Base-by-base conservation (phyloP, 495 filamentous ascomycete genomes). In the Parathielavia hyrcaniae region DNA sequence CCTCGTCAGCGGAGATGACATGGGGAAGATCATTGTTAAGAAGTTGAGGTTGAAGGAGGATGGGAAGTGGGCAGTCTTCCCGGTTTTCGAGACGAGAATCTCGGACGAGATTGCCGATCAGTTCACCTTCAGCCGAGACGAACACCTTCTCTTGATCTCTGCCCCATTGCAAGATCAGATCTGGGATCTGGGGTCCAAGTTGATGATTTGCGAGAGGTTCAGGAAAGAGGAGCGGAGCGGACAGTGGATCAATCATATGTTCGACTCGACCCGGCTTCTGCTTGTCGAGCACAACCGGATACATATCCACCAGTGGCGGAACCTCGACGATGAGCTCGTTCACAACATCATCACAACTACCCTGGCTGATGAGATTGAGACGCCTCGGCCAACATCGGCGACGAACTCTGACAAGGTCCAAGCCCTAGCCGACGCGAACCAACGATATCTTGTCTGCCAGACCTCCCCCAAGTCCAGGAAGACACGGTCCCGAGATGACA, bases 61-160 rank as follows among this genome's bases (percentile, higher is more conserved):
- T 50, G 47, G 47, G 47, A 50, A 50, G n/a, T 50, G 30, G 30
- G 47, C 47, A 36, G 47, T 50, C 5, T 50, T 36, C n/a, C 47
- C 47, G 0, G 47, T 50, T 12, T 36, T 50, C 32, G 47, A 50
- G 12, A 38, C 47, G 19, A 17, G 47, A 20, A 50, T 50, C 47
- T 17, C 30, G 14, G 47, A 50, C n/a, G 47, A 5, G 8, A 11
- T 50, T 36, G 47, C 47, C 30, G 47, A 50, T 10, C 47, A 36
- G n/a, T 36, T 50, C 12, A 4, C 20, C 16, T 50, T 50, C 47
- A 30, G 26, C 6, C 26, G 6, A 30, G 26, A 30, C 2, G 26
- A 30, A 30, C 26, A 30, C 39, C 49, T 39, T 5, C 49, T 51
- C 3, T 23, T 51, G 49, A 51, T 51, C 0, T 51, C 35, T 5